A percentile compares a stretch with the other conserved stretches of the same genome.
Conservation (phyloP, 768 basidiomycete species). For the Pleurotus platypus region DNA sequence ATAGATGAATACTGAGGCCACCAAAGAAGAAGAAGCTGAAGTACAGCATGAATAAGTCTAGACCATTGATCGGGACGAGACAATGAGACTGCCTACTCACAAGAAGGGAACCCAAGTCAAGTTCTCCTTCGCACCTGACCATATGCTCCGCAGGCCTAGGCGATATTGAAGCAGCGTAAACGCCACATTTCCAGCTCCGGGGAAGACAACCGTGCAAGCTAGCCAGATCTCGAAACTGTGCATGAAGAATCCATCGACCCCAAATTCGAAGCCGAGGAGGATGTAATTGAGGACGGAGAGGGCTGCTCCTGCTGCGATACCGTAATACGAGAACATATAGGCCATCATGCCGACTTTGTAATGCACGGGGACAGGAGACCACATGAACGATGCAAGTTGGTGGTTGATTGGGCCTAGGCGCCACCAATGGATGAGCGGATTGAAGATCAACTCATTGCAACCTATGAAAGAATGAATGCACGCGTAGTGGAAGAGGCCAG, state of each 20-base stretch:
- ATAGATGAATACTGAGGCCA: slow-evolving; percentile 69
- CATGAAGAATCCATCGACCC: slow-evolving; percentile 69
- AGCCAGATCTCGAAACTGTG: slow-evolving; percentile 74
- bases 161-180: slow-evolving; percentile 71
- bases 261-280: slow-evolving; percentile 56
- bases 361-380: slow-evolving; percentile 74
- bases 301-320: slow-evolving; percentile 58
- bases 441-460: slow-evolving; percentile 79
- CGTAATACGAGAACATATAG: slow-evolving; percentile 59
- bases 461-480: slow-evolving; percentile 28
- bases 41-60: background rate
- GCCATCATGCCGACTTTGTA: slow-evolving; percentile 82
- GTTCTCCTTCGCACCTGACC: slow-evolving; percentile 54
- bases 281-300: slow-evolving; percentile 71
- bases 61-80: background rate
- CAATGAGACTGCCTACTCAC: slow-evolving; percentile 36
- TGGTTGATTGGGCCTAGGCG: slow-evolving; percentile 77
- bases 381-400: slow-evolving; percentile 72
- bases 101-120: slow-evolving; percentile 72
- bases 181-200: slow-evolving; percentile 63
- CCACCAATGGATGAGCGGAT: slow-evolving; percentile 79
- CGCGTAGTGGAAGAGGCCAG: background rate
- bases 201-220: slow-evolving; percentile 69
- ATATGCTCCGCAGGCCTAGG: slow-evolving; percentile 50
- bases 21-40: slow-evolving; percentile 76